A percentile compares a stretch with the other conserved stretches of the same genome.
phyloP scores from a whole-genome alignment of 768 basidiomycete genomes.

The Pleurotus sapidus region DNA sequence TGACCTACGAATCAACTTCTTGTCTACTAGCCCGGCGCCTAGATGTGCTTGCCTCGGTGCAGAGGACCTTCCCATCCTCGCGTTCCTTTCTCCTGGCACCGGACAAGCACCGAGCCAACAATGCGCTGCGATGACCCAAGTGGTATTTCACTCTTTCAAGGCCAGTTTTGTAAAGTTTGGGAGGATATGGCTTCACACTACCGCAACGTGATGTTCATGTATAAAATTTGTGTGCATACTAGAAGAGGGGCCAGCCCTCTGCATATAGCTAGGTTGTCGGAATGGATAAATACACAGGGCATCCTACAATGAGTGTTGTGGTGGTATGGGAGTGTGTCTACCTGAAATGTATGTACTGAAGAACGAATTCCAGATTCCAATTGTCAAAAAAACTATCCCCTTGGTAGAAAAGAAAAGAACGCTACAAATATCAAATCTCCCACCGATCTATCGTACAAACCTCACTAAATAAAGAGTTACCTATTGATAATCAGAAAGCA shows the following conservation, averaged over 20 bases:
- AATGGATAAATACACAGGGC: conserved; percentile 1
- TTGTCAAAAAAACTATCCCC: conserved; percentile 11
- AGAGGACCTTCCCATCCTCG: conserved; percentile 31
- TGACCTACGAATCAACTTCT: background rate
- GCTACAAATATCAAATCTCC: background rate
- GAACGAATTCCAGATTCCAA: conserved; percentile 7
- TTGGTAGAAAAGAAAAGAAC: background rate
- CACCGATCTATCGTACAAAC: conserved; percentile 3
- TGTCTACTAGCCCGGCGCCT: conserved; percentile 43
- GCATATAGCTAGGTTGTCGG: background rate
- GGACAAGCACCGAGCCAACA: background rate
- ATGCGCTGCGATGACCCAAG: background rate
- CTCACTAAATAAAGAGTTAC: background rate
- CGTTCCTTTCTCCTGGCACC: background rate
- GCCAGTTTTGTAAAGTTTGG: background rate
- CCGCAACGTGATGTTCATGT: background rate
- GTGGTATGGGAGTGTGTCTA: background rate
- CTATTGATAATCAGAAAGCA: conserved; percentile 41
- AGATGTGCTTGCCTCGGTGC: conserved; percentile 48
- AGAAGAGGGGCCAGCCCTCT: conserved; percentile 1
- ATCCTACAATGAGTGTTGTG: conserved; percentile 5
- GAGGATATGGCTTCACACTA: background rate
- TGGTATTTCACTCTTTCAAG: background rate
- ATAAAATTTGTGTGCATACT: background rate
- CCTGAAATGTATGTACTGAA: conserved; percentile 2